Percentiles rank a stretch among this genome's conserved stretches.
Conservation (phyloP, 2,329 filamentous ascomycete species). For the Apiospora kogelbergensis region DNA sequence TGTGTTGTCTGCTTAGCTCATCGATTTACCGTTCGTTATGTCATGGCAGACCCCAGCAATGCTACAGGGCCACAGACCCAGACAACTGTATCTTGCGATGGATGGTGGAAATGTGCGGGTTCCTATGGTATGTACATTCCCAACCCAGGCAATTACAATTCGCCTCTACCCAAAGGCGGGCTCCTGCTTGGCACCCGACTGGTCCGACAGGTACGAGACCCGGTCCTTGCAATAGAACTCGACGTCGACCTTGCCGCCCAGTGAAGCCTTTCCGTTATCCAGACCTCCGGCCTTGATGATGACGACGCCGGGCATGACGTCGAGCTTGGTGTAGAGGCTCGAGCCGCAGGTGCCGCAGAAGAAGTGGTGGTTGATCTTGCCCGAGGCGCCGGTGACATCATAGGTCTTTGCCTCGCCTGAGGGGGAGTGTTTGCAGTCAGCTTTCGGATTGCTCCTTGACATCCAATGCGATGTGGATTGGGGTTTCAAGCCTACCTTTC, state of each 20-base stretch:
- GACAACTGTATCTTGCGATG: too few species aligned
- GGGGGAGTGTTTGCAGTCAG: background rate
- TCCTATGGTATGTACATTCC: too few species aligned
- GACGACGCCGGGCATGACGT: constrained; percentile 50
- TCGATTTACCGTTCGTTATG: too few species aligned
- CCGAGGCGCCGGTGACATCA: constrained; percentile 46
- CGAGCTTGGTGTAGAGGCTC: constrained; percentile 50
- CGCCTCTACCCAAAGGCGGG: background rate
- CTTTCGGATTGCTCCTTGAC: background rate
- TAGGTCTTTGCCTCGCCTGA: constrained; percentile 47
- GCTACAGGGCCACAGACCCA: too few species aligned
- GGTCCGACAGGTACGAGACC: constrained; percentile 37
- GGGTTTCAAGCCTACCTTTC: constrained; percentile 37
- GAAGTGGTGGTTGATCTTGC: constrained; percentile 56
- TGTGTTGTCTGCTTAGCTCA: background rate
- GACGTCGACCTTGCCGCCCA: constrained; percentile 43
- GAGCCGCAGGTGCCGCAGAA: constrained; percentile 55
- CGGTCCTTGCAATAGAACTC: constrained; percentile 56
- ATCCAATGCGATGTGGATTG: background rate
- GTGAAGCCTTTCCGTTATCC: constrained; percentile 45
- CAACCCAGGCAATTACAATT: too few species aligned
- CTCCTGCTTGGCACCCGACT: background rate
- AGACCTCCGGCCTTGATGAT: constrained; percentile 52
- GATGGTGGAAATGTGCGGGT: too few species aligned
- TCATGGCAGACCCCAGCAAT: too few species aligned